phyloP scores from a whole-genome alignment of 2,329 filamentous ascomycete genomes.

The Aspergillus neotritici region DNA sequence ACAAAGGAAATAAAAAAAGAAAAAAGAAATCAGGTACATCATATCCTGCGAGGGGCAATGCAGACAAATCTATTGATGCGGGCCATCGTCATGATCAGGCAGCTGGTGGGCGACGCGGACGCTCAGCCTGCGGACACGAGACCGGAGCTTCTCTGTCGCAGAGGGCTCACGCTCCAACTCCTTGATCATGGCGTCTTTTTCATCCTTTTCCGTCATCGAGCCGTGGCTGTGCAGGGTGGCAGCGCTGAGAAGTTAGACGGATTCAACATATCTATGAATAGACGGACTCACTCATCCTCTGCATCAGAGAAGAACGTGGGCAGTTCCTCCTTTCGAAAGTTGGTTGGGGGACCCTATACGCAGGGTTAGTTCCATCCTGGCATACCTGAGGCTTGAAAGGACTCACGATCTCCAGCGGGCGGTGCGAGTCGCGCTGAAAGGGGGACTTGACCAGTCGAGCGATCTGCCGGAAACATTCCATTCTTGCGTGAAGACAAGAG shows the following conservation, averaged over 20 bases:
- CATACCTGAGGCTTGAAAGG: not conserved
- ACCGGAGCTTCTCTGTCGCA: slow-evolving; percentile 24
- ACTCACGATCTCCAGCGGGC: slow-evolving; percentile 34
- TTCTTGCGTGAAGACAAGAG: slow-evolving; percentile 9
- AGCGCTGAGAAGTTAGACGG: slow-evolving; percentile 21
- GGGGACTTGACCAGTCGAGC: slow-evolving; percentile 30
- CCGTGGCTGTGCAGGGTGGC: slow-evolving; percentile 30
- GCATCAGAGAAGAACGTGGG: slow-evolving; percentile 31
- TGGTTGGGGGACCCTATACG: slow-evolving; percentile 36
- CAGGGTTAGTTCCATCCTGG: slow-evolving; percentile 7
- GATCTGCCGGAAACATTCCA: slow-evolving; percentile 36
- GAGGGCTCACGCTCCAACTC: slow-evolving; percentile 23
- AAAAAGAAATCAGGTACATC: no score
- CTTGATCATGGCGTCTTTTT: slow-evolving; percentile 26
- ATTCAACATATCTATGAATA: slow-evolving; percentile 3
- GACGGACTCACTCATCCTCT: slow-evolving; percentile 32
- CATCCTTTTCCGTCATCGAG: slow-evolving; percentile 27
- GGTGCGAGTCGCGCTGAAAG: slow-evolving; percentile 25
- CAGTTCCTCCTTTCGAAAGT: slow-evolving; percentile 41
- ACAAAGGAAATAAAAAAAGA: no score
- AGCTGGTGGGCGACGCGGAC: slow-evolving; percentile 18
- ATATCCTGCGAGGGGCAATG: no score
- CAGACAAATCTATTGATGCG: slow-evolving; percentile 2
- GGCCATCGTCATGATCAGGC: slow-evolving; percentile 11
- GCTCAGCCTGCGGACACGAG: slow-evolving; percentile 27